Base-by-base conservation (phyloP, 148 eudicot species). In the Amaranthus hypochondriacus region DNA sequence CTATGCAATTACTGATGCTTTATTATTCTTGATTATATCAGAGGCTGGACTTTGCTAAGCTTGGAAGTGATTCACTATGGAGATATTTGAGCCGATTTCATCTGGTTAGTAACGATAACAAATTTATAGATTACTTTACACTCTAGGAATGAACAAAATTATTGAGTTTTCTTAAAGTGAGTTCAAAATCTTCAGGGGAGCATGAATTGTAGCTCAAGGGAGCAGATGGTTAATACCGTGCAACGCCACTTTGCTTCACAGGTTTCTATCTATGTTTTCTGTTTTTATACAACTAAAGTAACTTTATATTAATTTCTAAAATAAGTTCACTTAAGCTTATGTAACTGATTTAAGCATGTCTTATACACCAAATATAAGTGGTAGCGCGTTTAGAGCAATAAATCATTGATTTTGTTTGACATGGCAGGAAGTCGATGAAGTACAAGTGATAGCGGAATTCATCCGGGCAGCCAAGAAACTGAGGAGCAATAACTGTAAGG, bases 231-330 rank as follows among this genome's bases (percentile, higher is more conserved):
- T 64, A 77, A 85, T 46, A 82, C 84, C 12, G 86, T 92, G 81
- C 92, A 89, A 69, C 86, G 86, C 66, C 98, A 95, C 85, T 92
- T 95, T 70, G 85, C 86, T 80, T 87, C 89, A 62, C 93, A 89
- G 96, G 97, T 91, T 39, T 62, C 54, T 78, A 75, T 44, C 69
- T 54, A 62, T 76, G 11, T 44, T 28, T 9, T 28, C 5, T 8
- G n/a, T 57, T 18, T 52, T 13, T 46, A 42, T 9, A 28, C 39
- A 28, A 28, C 39, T 28, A 28, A 28, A 28, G 1, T 28, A 28
- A 28, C 39, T 28, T 18, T 18, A 18, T 18, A 28, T 28, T 28
- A 28, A 28, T 28, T 28, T 28, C 39, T 28, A 28, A 28, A 28
- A 28, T 28, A 28, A 1, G 39, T 28, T 28, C 39, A 28, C 39